A percentile compares a stretch with the other conserved stretches of the same genome.
These are phyloP conservation scores for Lanzia echinophila DNA, from an alignment of 2,329 filamentous ascomycete species.

Conservation along the genomic window DNA sequence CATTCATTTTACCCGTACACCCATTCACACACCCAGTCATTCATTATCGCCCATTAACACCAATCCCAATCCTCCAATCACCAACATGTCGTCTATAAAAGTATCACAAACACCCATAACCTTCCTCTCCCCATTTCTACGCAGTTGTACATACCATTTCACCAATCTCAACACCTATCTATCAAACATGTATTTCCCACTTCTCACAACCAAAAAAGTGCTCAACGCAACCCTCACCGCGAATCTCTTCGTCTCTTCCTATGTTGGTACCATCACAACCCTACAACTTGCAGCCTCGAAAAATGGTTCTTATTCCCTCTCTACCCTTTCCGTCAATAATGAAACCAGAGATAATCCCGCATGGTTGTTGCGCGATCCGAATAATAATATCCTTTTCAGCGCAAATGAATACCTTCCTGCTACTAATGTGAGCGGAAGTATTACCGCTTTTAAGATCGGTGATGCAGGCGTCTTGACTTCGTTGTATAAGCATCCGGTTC, in stretches of 20 bases:
- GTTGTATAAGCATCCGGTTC: conserved; percentile 35
- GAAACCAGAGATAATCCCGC: conserved; percentile 20
- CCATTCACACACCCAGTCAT: too few species aligned
- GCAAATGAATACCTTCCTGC: conserved; percentile 19
- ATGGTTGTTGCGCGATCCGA: conserved; percentile 22
- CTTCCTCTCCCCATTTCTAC: neutral
- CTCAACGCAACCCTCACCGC: conserved; percentile 11
- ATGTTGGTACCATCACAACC: conserved; percentile 32
- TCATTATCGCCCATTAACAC: too few species aligned
- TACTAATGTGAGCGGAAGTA: conserved; percentile 13
- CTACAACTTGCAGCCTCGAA: conserved; percentile 26
- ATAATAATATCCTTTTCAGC: conserved; percentile 24
- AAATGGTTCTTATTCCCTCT: conserved; percentile 20
- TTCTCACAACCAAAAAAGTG: conserved; percentile 16
- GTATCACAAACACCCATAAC: too few species aligned
- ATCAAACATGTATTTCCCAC: conserved; percentile 17
- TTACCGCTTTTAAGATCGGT: conserved; percentile 26
- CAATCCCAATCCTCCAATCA: too few species aligned
- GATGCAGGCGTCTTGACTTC: conserved; percentile 35
- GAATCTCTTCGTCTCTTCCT: conserved; percentile 35
- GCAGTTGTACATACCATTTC: neutral
- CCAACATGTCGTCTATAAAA: neutral
- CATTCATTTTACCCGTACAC: too few species aligned
- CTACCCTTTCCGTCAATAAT: conserved; percentile 16
- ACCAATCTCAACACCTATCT: neutral